phyloP scores from a whole-genome alignment of 345 rosid species.

The Hibiscus syriacus region DNA sequence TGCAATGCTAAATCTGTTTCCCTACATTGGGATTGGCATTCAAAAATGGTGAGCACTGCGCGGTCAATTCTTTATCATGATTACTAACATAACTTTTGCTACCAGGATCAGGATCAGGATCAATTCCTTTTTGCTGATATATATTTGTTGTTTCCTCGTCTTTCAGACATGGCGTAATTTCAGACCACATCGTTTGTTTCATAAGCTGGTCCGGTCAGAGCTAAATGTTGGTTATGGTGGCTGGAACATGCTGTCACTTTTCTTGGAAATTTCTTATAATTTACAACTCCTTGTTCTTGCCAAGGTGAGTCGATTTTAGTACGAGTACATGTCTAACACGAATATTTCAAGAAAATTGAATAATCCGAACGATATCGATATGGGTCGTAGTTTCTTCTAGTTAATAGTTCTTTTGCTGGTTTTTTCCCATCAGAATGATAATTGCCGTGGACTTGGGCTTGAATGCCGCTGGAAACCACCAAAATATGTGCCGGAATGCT shows the following conservation, averaged over 20 bases:
- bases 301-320: not conserved
- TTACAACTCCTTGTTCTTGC: not conserved
- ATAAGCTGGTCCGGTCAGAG: constrained; percentile 4
- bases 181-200: not conserved
- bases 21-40: constrained; percentile 3
- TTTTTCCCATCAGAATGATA: not conserved
- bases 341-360: not conserved
- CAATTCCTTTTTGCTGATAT: not conserved
- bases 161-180: not conserved
- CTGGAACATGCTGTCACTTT: not conserved
- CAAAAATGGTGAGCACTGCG: not conserved
- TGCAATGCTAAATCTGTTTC: not conserved
- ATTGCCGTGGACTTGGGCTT: not conserved
- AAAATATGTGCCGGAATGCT: not conserved
- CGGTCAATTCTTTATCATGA: not conserved
- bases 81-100: not conserved
- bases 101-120: not conserved
- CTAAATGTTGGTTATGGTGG: not conserved
- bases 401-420: not conserved
- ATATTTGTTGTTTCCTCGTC: not conserved
- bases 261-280: not conserved
- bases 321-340: not conserved
- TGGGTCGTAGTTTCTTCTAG: not conserved
- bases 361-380: not conserved
- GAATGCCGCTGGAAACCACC: not conserved